Conservation (phyloP, 257 asterid genomes). For the Datura wrightii region DNA sequence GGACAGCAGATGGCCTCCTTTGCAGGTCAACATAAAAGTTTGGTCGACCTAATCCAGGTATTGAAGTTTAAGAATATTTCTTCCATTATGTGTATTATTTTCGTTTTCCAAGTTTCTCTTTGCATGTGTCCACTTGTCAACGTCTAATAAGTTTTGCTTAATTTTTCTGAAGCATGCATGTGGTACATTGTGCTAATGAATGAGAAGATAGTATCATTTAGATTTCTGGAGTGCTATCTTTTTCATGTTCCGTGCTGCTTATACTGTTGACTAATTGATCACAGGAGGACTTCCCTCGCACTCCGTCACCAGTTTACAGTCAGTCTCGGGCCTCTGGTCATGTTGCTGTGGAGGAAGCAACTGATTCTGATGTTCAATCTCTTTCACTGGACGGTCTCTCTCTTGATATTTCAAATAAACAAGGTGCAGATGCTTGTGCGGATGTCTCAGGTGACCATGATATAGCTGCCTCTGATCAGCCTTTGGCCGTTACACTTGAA, state of each 20-base stretch:
- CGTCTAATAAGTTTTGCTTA: constrained; percentile 10
- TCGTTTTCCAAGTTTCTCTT: not conserved
- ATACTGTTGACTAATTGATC: constrained; percentile 36
- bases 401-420: constrained; percentile 44
- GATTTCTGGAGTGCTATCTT: constrained; percentile 15
- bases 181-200: constrained; percentile 23
- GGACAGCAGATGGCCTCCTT: constrained; percentile 47
- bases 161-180: not conserved
- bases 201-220: constrained; percentile 18
- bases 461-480: constrained; percentile 41
- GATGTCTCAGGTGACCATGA: constrained; percentile 45
- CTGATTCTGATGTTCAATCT: constrained; percentile 50
- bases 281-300: constrained; percentile 80
- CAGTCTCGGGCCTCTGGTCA: constrained; percentile 58
- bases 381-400: constrained; percentile 61
- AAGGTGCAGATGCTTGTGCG: constrained; percentile 41
- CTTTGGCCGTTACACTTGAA: constrained; percentile 40
- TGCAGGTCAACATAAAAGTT: constrained; percentile 66
- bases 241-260: constrained; percentile 31
- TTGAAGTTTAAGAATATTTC: constrained; percentile 23
- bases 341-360: constrained; percentile 57
- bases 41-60: constrained; percentile 85
- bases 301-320: constrained; percentile 76
- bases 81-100: constrained; percentile 29
- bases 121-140: not conserved